These are phyloP conservation scores for Xanthoceras sorbifolium DNA, from an alignment of 345 rosid species.

Conservation along the genomic window DNA sequence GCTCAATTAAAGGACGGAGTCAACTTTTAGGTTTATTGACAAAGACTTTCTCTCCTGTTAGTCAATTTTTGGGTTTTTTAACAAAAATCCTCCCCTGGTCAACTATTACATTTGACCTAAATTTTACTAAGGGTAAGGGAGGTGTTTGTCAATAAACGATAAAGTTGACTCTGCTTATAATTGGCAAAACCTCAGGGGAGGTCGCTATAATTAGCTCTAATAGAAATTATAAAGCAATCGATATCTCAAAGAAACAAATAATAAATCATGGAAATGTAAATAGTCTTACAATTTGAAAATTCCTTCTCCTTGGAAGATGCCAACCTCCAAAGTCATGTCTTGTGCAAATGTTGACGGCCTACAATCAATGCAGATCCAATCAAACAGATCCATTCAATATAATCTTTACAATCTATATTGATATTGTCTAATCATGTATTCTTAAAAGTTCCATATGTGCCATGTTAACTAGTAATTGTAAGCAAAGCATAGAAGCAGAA, in stretches of 20 bases:
- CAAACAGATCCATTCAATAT: background rate
- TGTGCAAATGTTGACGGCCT: conserved; percentile 84
- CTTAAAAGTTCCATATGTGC: background rate
- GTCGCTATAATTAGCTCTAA: too few relatives aligned
- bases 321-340: conserved; percentile 55
- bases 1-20: too few relatives aligned
- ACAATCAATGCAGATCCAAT: conserved; percentile 4
- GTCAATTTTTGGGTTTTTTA: too few relatives aligned
- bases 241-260: conserved; percentile 2
- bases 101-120: too few relatives aligned
- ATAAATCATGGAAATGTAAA: conserved; percentile 9
- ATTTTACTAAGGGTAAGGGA: too few relatives aligned
- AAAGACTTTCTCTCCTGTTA: too few relatives aligned
- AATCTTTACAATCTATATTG: background rate
- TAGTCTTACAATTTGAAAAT: conserved; percentile 55
- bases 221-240: background rate
- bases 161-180: too few relatives aligned
- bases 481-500: background rate
- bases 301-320: conserved; percentile 83
- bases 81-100: too few relatives aligned
- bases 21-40: too few relatives aligned
- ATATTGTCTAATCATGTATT: background rate
- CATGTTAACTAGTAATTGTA: too few relatives aligned
- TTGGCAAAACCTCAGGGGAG: too few relatives aligned
- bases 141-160: too few relatives aligned